Base-by-base conservation (phyloP, 73 alveolate genomes). In the Uronychia binucleata region DNA sequence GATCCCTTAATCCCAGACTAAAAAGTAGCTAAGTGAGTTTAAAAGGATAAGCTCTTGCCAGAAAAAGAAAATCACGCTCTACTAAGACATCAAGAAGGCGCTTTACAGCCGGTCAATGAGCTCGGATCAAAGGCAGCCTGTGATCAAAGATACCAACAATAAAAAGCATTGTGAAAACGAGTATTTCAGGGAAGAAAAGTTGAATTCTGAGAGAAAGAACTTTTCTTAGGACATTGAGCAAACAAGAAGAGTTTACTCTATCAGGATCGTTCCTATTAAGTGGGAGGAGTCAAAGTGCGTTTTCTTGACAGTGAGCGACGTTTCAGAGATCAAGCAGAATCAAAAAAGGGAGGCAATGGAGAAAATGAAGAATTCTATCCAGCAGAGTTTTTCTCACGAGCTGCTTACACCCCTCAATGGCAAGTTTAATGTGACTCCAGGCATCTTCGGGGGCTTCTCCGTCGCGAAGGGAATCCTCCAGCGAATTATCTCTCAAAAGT, bases 341-440 rank as follows among this genome's bases (percentile, higher is more conserved):
- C n/a, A 46, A 46, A 19, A 46, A 19, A 5, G 67, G 5, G 19
- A 46, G n/a, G 67, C 67, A 46, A 67, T 67, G 32, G 78, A 67
- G 30, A 67, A 67, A 26, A 5, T 67, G 26, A 67, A 67, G 26
- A 28, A 67, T 67, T 26, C 34, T 25, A 67, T 67, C 29, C 34
- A 26, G 13, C 5, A 28, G 32, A 13, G 32, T 13, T 67, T 67
- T 67, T 26, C 34, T 13, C 78, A 67, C 26, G 78, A 67, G 32
- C 30, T 67, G 32, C 29, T 26, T 13, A 67, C 34, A 13, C 78
- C 78, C 26, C 78, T 67, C 26, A 67, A 67, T 67, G 78, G 78
- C 5, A 26, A 26, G 32, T 30, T 67, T 67, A 67, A 1, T 67
- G 5, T 67, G 13, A 67, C 78, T 67, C 26, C 34, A 67, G 67